Evolutionary conservation across 169 alveolate species (phyloP).

Genomic region (Plasmodium gallinaceum): DNA sequence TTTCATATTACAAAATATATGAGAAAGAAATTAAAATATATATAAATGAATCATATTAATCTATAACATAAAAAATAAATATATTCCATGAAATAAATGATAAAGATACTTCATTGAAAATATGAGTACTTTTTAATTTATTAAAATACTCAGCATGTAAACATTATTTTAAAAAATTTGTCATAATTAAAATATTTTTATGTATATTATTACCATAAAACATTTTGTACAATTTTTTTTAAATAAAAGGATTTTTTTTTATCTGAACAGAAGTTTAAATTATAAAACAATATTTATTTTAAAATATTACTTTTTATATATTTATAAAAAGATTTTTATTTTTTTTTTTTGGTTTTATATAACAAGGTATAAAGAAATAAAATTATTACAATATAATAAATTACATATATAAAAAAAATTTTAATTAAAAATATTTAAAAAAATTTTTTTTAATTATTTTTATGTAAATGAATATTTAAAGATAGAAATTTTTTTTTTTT

Average conservation of each 20-base stretch:
- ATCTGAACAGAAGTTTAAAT: background rate
- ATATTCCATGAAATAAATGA: background rate
- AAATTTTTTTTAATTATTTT: too few relatives aligned
- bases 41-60: too few relatives aligned
- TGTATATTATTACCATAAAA: slow-evolving; percentile 61
- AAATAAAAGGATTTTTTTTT: background rate
- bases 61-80: background rate
- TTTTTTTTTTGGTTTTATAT: too few relatives aligned
- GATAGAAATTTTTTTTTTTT: too few relatives aligned
- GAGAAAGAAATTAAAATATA: too few relatives aligned
- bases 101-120: background rate
- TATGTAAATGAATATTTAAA: too few relatives aligned
- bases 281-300: background rate
- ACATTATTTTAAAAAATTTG: background rate
- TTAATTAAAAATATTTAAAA: too few relatives aligned
- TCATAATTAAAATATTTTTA: background rate
- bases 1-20: too few relatives aligned
- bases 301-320: too few relatives aligned
- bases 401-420: background rate
- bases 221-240: slow-evolving; percentile 37
- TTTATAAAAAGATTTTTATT: too few relatives aligned
- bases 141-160: background rate
- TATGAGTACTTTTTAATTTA: slow-evolving; percentile 2
- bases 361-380: too few relatives aligned
- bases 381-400: background rate